These are phyloP conservation scores for Cardamine occulta DNA, from an alignment of 345 rosid genomes.

Conservation along the genomic window DNA sequence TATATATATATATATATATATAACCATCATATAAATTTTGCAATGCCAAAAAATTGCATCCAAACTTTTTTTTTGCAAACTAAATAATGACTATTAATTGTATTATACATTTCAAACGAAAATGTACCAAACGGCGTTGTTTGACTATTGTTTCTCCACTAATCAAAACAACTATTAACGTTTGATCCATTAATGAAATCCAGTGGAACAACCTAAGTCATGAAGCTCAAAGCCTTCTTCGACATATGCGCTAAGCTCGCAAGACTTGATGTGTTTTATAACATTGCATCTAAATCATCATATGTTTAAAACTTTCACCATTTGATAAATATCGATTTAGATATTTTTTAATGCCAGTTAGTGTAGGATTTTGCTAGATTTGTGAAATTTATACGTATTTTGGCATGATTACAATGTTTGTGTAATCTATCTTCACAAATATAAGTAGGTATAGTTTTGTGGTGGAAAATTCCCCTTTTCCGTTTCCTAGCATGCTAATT, in stretches of 20 bases:
- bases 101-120: background rate
- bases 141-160: background rate
- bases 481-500: constrained; percentile 7
- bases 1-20: too few species aligned
- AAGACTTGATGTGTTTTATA: background rate
- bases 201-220: background rate
- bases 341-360: background rate
- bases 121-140: background rate
- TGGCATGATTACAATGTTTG: background rate
- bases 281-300: background rate
- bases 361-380: background rate
- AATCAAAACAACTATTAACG: background rate
- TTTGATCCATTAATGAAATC: background rate
- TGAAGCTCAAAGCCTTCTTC: background rate
- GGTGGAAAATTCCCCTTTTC: background rate
- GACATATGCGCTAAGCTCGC: background rate
- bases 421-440: background rate
- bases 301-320: background rate
- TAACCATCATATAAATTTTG: background rate
- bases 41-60: background rate
- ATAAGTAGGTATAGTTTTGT: background rate
- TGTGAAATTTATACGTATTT: constrained; percentile 8
- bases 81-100: too few species aligned
- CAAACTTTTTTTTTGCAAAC: too few species aligned
- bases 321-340: background rate